Evolutionary conservation across 768 basidiomycete species (phyloP), one percentile per base, ranked within the genome.

Genomic region (Suillus subalutaceus): DNA sequence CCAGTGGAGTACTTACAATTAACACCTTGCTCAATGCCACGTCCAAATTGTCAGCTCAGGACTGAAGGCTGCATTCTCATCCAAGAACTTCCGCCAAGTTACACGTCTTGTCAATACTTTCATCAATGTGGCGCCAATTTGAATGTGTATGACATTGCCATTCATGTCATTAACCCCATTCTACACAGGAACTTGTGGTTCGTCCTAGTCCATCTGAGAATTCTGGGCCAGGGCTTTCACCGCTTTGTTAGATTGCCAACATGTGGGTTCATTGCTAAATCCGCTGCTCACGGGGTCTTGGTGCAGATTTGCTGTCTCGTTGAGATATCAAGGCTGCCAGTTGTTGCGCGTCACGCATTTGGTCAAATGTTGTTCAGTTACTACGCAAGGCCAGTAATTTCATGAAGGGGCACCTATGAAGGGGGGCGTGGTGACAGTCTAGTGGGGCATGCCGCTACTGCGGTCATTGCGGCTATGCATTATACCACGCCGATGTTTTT

Each of bases 201-300:
- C 13, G 62, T 18, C 65, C 65, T 43, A 62, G 30, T 37, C 26
- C 35, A 52, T 65, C 67, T 57, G 66, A 50, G n/a, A 37, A 70
- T 69, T 67, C 55, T 40, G 13, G 46, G 9, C 53, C 23, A 16
- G 10, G 48, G n/a, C 37, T 23, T 43, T 15, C 35, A 26, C 43
- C 46, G 18, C 57, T 64, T 59, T 66, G 71, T 59, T 66, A 65
- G 70, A 71, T 72, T 56, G 63, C 58, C n/a, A 52, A 62, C 35
- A 59, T 60, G 62, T 60, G 23, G 52, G 58, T 52, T 55, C 64
- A 59, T 62, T 41, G 44, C 50, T 6, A 62, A 61, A 58, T 61
- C 52, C 23, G 43, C 26, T 41, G 23, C 23, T 57, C 32, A 26
- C 15, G 52, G 52, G 38, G 63, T 70, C 41, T 70, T 65, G 59